Conservation (phyloP, 495 filamentous ascomycete species). For the Pyrenopolyporus hunteri region DNA sequence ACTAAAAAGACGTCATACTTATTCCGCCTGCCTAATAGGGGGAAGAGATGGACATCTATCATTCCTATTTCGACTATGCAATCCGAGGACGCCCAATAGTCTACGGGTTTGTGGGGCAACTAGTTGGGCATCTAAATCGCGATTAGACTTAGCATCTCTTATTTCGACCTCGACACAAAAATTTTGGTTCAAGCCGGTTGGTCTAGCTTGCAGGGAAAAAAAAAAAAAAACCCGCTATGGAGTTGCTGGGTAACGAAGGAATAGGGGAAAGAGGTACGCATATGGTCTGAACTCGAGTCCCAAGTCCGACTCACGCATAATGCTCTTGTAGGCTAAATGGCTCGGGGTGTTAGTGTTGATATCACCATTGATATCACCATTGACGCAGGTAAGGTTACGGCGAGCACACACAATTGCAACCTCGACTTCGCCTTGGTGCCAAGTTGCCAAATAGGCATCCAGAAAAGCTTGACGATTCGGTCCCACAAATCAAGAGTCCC, state of each 20-base stretch:
- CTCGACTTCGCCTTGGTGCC: conserved; percentile 4
- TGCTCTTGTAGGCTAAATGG: too few relatives aligned
- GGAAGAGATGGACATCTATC: conserved; percentile 5
- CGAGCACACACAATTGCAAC: conserved; percentile 13
- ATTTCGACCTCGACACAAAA: conserved; percentile 1
- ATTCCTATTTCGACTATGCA: conserved; percentile 25
- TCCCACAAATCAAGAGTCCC: conserved; percentile 15
- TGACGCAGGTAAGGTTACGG: conserved; percentile 8
- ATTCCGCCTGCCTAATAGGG: conserved; percentile 29
- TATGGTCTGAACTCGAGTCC: too few relatives aligned
- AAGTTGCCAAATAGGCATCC: conserved; percentile 22
- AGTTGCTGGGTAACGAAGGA: neutral
- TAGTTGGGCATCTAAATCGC: conserved; percentile 18
- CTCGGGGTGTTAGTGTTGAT: too few relatives aligned
- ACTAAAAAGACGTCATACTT: conserved; percentile 23
- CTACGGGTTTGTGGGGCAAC: conserved; percentile 4
- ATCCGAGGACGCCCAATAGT: conserved; percentile 28
- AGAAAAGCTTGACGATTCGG: conserved; percentile 24
- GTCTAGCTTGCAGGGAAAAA: too few relatives aligned
- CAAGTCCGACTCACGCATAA: too few relatives aligned
- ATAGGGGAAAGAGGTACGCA: too few relatives aligned
- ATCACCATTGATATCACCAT: neutral
- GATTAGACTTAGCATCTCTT: conserved; percentile 8
- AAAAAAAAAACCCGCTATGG: neutral
- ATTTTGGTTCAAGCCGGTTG: neutral